phyloP scores from a whole-genome alignment of 2,329 filamentous ascomycete genomes.

The Claviceps purpurea region DNA sequence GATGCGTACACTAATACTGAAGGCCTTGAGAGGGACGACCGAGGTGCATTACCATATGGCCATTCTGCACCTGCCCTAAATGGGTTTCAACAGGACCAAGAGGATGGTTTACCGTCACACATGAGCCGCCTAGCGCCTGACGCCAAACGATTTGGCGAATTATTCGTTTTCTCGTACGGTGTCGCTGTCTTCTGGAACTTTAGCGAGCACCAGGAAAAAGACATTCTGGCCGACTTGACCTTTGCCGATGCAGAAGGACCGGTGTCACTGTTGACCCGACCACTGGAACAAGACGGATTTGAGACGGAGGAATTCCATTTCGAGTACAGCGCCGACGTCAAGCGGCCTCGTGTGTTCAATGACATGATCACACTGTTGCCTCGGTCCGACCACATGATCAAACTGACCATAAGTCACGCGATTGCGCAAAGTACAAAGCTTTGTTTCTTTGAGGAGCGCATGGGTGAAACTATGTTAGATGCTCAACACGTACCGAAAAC shows the following conservation, averaged over 20 bases:
- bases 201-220: slow-evolving; percentile 88
- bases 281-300: slow-evolving; percentile 77
- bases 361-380: slow-evolving; percentile 97
- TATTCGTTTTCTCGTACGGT: slow-evolving; percentile 95
- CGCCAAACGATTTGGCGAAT: slow-evolving; percentile 73
- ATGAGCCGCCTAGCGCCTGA: slow-evolving; percentile 52
- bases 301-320: slow-evolving; percentile 99
- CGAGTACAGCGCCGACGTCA: slow-evolving; percentile 79
- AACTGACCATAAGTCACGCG: slow-evolving; percentile 91
- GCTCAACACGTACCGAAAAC: slow-evolving; percentile 86
- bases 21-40: slow-evolving; percentile 18
- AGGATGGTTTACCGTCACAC: slow-evolving; percentile 31
- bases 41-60: slow-evolving; percentile 17
- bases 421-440: slow-evolving; percentile 96
- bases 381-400: slow-evolving; percentile 93
- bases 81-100: slow-evolving; percentile 18
- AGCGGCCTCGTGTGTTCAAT: slow-evolving; percentile 86
- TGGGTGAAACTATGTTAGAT: slow-evolving; percentile 86
- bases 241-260: slow-evolving; percentile 62
- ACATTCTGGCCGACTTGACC: slow-evolving; percentile 85
- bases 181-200: slow-evolving; percentile 99
- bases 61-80: slow-evolving; percentile 17
- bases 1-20: slow-evolving; percentile 37
- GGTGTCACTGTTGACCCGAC: slow-evolving; percentile 58
- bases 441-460: slow-evolving; percentile 89